Evolutionary conservation across 352 stramenopile species (phyloP).

Genomic region (Achlya hypogyna): DNA sequence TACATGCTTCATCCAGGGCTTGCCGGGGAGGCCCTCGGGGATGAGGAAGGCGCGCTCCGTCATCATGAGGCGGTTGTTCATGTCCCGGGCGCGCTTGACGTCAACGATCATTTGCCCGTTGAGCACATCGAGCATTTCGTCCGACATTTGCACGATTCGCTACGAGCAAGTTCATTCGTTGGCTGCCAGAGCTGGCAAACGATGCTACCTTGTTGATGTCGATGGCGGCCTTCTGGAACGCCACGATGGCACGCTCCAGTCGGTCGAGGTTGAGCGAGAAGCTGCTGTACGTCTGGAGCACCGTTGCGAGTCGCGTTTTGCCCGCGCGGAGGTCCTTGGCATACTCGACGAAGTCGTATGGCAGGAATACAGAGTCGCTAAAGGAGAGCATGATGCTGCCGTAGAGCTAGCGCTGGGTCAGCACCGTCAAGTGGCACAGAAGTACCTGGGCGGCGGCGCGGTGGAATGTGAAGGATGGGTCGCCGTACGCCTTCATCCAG

Average conservation of each 20-base stretch:
- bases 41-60: conserved; percentile 74
- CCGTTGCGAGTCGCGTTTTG: conserved; percentile 42
- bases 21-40: conserved; percentile 46
- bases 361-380: conserved; percentile 70
- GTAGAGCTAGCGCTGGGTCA: conserved; percentile 35
- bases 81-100: conserved; percentile 67
- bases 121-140: conserved; percentile 46
- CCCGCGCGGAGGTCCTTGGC: conserved; percentile 57
- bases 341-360: conserved; percentile 78
- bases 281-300: conserved; percentile 28
- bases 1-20: conserved; percentile 80
- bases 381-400: conserved; percentile 67
- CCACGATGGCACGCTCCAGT: conserved; percentile 43
- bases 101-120: conserved; percentile 56
- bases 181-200: too few relatives aligned
- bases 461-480: conserved; percentile 65
- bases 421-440: not conserved
- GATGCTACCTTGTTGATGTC: conserved; percentile 25
- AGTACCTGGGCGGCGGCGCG: conserved; percentile 44
- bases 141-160: conserved; percentile 53
- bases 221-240: conserved; percentile 53
- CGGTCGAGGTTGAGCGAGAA: conserved; percentile 35
- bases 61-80: conserved; percentile 78
- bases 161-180: not conserved
- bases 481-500: conserved; percentile 70